Conservation (phyloP, 768 basidiomycete species). For the Lactarius quietus region DNA sequence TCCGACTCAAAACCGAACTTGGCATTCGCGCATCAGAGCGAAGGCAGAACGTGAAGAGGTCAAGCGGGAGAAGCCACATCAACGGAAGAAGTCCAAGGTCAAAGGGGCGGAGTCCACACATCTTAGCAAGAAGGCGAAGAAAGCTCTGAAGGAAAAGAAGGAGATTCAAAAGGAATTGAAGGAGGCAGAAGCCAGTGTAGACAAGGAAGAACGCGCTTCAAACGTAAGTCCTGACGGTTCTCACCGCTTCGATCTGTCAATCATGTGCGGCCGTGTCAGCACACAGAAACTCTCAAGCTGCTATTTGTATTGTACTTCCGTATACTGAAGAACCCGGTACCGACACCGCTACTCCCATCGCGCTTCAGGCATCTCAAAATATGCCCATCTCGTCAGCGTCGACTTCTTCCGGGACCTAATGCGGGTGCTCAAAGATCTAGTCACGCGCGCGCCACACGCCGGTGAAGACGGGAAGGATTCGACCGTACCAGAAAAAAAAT, state of each 20-base stretch:
- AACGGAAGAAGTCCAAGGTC: slow-evolving; percentile 39
- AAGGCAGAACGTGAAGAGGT: slow-evolving; percentile 52
- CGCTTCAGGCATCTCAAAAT: slow-evolving; percentile 87
- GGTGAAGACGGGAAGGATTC: slow-evolving; percentile 31
- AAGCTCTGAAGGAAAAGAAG: slow-evolving; percentile 80
- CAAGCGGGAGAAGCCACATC: slow-evolving; percentile 31
- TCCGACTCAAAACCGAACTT: slow-evolving; percentile 86
- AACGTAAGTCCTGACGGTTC: slow-evolving; percentile 52
- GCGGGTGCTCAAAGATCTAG: slow-evolving; percentile 75
- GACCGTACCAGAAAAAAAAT: slow-evolving; percentile 18
- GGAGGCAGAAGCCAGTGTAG: slow-evolving; percentile 92
- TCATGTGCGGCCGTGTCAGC: slow-evolving; percentile 45
- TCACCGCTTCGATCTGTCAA: slow-evolving; percentile 6
- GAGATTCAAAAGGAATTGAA: slow-evolving; percentile 89
- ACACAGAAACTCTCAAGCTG: slow-evolving; percentile 97
- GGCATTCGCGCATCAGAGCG: slow-evolving; percentile 69
- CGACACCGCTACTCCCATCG: slow-evolving; percentile 81
- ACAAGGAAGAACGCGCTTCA: slow-evolving; percentile 81
- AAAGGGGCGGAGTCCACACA: slow-evolving; percentile 54
- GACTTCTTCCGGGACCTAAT: slow-evolving; percentile 98
- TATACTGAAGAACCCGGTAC: slow-evolving; percentile 81
- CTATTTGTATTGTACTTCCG: slow-evolving; percentile 97
- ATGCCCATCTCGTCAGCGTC: slow-evolving; percentile 94
- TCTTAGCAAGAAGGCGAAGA: slow-evolving; percentile 89
- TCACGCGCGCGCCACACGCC: slow-evolving; percentile 47